Evolutionary conservation across 495 filamentous ascomycete species (phyloP), one percentile per base, ranked within the genome.

Genomic region (Aspergillus incahuasiensis): DNA sequence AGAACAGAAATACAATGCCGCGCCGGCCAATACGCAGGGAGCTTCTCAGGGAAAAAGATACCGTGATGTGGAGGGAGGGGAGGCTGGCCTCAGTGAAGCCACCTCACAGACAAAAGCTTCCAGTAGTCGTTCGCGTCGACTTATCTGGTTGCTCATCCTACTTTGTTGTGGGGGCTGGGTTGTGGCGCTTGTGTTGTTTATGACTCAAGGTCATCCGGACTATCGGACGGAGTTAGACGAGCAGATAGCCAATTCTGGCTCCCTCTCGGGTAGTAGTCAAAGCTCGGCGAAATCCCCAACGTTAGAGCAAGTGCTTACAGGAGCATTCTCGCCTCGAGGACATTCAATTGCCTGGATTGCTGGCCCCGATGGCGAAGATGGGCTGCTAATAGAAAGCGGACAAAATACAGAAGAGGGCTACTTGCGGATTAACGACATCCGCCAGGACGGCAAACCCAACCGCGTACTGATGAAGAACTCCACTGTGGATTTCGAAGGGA

Each of bases 281-380:
- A 89, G 87, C 24, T 80, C 80, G 30, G 90, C 89, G 12, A 94
- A 87, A 71, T 81, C 84, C 38, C 78, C 97, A 30, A 92, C 88
- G 3, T 72, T 97, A 15, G 83, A 92, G 46, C 86, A 96, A 63
- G 83, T 96, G 11, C 74, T 92, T 67, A 66, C 57, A 2, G 89
- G 92, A 15, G 65, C 78, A 63, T 98, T 91, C 91, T 71, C 71
- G 8, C 70, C 90, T 19, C 71, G 70, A 41, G 78, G 74, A 42
- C 89, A 92, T 64, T 79, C 78, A 22, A 88, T 97, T 51, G 84
- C 86, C 11, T 98, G 94, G 94, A 92, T 97, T 52, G 82, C 82
- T 8, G 90, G 91, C 6, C 79, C 91, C 21, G 78, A 87, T 50
- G 91, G 90, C 22, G 87, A 96, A 68, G 92, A 97, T 69, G 91